Base-by-base conservation (phyloP, 169 alveolate species). In the Cystoisospora suis region DNA sequence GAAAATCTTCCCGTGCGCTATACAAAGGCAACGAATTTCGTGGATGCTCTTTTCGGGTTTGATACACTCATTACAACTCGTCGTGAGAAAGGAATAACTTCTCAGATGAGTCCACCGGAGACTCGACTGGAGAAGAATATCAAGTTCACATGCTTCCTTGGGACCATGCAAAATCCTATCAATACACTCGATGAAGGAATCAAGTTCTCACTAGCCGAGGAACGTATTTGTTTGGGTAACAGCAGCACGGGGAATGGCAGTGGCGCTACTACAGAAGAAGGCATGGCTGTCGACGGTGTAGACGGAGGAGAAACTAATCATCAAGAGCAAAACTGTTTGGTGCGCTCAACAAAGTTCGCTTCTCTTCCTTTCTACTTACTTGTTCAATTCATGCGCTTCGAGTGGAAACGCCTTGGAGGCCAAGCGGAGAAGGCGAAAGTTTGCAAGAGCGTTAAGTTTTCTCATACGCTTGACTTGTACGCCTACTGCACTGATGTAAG, bases 331-430 rank as follows among this genome's bases (percentile, higher is more conserved):
- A n/a, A n/a, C n/a, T n/a, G n/a, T n/a, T 70, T 88, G 27, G 72
- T 75, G 32, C 72, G 92, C 44, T 47, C 56, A 47, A 75, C 49
- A 53, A 59, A 56, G 45, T 47, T 88, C 70, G 77, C 32, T 38
- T 44, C 97, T 49, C 97, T 98, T 61, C 99, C 99, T 0, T 95
- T 96, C 75, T 98, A 98, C 93, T 94, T 97, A 46, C 94, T 95
- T 27, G 98, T 97, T 17, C 99, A 98, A 89, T 95, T 98, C 80
- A 98, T 98, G 94, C 97, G 99, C 75, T 98, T 98, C 93, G 99
- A 96, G 95, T 98, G 99, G 98, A 98, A 98, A 94, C 95, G 94
- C 86, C 89, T 95, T 96, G 59, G 98, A 38, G 97, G 99, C 0
- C 96, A 97, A 59, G 99, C 99, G 1, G 98, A 97, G 32, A 98